phyloP scores from a whole-genome alignment of 176 grass and related monocot species.

The Puya raimondii region DNA sequence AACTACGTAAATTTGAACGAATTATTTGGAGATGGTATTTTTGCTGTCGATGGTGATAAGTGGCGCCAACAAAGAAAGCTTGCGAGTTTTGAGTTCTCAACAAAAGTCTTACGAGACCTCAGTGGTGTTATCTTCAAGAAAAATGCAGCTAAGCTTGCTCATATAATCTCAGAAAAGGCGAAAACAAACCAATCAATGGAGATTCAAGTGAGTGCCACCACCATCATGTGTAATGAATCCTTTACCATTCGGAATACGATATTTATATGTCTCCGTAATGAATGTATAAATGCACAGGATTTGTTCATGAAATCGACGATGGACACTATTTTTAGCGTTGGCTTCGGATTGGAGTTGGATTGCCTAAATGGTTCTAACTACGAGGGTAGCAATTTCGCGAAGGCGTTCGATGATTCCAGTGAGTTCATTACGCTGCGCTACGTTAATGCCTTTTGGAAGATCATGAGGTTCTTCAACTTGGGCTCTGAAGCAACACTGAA shows the following conservation, averaged over 20 bases:
- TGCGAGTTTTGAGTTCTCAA: slow-evolving; percentile 60
- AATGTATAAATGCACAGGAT: slow-evolving; percentile 9
- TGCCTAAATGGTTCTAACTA: slow-evolving; percentile 9
- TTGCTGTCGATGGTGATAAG: slow-evolving; percentile 52
- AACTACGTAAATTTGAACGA: slow-evolving; percentile 35
- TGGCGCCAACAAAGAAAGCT: slow-evolving; percentile 58
- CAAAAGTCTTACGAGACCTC: slow-evolving; percentile 37
- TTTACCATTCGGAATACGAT: too few species aligned
- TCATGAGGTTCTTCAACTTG: slow-evolving; percentile 27
- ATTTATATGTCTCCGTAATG: too few species aligned
- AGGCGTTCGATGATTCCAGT: slow-evolving; percentile 59
- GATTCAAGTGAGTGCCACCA: slow-evolving; percentile 26
- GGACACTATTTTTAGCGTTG: slow-evolving; percentile 56
- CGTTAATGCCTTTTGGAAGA: slow-evolving; percentile 50
- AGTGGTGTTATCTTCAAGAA: slow-evolving; percentile 39
- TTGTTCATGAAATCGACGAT: slow-evolving; percentile 47
- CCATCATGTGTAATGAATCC: neutral
- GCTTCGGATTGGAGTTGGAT: slow-evolving; percentile 45
- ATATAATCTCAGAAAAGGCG: slow-evolving; percentile 4
- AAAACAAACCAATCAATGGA: slow-evolving; percentile 13
- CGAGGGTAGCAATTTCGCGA: slow-evolving; percentile 39
- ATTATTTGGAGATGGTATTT: slow-evolving; percentile 58
- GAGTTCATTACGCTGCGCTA: slow-evolving; percentile 43
- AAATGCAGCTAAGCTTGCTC: slow-evolving; percentile 41
- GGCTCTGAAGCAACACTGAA: slow-evolving; percentile 31